Base-by-base conservation (phyloP, 1,139 yeast species). In the Debaryomyces udenii region DNA sequence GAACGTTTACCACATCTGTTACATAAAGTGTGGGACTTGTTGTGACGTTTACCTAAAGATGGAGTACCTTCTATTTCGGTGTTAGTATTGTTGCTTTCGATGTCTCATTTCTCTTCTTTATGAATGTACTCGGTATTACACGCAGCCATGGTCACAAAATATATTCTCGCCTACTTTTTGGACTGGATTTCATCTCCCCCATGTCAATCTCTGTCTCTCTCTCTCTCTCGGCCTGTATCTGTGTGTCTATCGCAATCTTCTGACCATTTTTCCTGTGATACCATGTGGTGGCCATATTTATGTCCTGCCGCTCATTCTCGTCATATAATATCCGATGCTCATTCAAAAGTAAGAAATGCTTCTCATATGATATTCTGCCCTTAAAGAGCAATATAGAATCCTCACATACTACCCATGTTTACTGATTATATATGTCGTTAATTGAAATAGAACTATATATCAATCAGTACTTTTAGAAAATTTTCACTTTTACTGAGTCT, bases 11-110 rank as follows among this genome's bases (percentile, higher is more conserved):
- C 98, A 83, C 99, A 93, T 86, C 98, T 90, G 84, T 86, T 89
- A 84, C 99, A 94, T 79, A 91, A 82, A 72, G 95, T 87, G 90
- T 93, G 99, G 74, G 98, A 86, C 83, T 94, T 94, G 94, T 88
- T 91, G 90, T 93, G 98, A 79, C 95, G 90, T 83, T 91, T 93
- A 86, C 99, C 98, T 83, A 89, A 86, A 76, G 97, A 89, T 82
- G 98, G 96, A 78, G 99, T 93, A 89, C 99, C 99, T 91, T 93
- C 96, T 89, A 69, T 65, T 55, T 49, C 59, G 63, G 50, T 47
- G 49, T 53, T 46, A 47, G 53, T 47, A 48, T 43, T 43, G 46
- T 23, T 26, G 5, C 16, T 28, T 37, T 37, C 27, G 11, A n/a
- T 20, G 22, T 7, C 22, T 20, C 22, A 7, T 20, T 20, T 20